Base-by-base conservation (phyloP, 345 rosid species). In the Bruguiera parviflora region DNA sequence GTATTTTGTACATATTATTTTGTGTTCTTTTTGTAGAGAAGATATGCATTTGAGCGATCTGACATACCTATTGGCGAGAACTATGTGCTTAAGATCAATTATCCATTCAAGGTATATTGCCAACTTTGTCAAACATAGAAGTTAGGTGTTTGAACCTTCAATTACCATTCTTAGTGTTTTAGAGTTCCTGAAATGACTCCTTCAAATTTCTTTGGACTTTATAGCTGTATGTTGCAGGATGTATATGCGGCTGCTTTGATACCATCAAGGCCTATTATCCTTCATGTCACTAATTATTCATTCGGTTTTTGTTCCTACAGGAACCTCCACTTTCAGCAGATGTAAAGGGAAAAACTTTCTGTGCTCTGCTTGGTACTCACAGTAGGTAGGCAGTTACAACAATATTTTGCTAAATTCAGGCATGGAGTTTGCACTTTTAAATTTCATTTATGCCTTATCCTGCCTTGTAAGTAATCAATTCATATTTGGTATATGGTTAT, bases 281-380 rank as follows among this genome's bases (percentile, higher is more conserved):
- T 63, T 57, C 31, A 37, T 53, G n/a, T 58, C 66, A 7, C 63
- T 46, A 57, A 61, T 61, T 56, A 39, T 37, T 60, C 3, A 49
- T 57, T 22, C 20, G 35, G 0, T 51, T 57, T 74, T 56, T 65
- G 53, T 64, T 52, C 60, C 59, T 76, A 61, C 79, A 95, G 99
- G 93, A 95, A 61, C 93, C 91, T 46, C 92, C 98, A 73, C 85
- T 95, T 72, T 92, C 99, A 65, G 78, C 89, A 72, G 97, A 92
- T 81, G 82, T 87, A 53, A 88, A 82, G 75, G 99, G 99, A 64
- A 83, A 90, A 82, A 86, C 80, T 18, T 95, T 92, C 78, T 72
- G 75, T 73, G 86, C 96, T 75, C 73, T 95, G 79, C 93, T 90
- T 65, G 99, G 97, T 64, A 84, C 96, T 78, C 87, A 88, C 77